phyloP scores from a whole-genome alignment of 331 rosid genomes.

The Acacia pycnantha region DNA sequence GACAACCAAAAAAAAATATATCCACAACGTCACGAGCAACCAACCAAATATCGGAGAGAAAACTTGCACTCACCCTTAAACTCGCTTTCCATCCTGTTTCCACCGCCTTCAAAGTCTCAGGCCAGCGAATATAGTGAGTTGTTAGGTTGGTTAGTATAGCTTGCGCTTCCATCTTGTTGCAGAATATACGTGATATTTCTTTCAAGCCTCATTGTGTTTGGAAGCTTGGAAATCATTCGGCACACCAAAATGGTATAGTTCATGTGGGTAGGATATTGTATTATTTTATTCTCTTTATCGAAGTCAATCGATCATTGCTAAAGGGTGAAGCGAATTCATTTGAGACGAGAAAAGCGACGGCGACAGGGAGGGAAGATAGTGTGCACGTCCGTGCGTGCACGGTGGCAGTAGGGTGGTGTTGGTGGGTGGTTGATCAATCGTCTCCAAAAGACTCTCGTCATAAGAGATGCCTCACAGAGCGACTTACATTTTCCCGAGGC shows the following conservation, averaged over 20 bases:
- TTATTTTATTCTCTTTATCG: background rate
- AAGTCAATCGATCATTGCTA: background rate
- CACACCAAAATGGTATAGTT: background rate
- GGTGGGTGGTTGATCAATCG: conserved; percentile 31
- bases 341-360: background rate
- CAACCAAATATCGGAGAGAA: conserved; percentile 20
- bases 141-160: background rate
- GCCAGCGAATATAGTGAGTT: background rate
- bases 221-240: background rate
- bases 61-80: background rate
- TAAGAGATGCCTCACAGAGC: conserved; percentile 87
- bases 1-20: too few relatives aligned
- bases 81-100: background rate
- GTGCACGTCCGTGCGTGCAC: conserved; percentile 34
- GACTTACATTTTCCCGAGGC: conserved; percentile 97
- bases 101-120: conserved; percentile 27
- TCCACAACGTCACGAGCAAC: too few relatives aligned
- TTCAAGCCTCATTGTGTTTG: background rate
- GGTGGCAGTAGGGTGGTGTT: conserved; percentile 30
- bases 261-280: background rate
- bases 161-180: conserved; percentile 7
- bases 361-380: conserved; percentile 14
- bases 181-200: conserved; percentile 1
- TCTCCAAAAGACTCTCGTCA: conserved; percentile 16
- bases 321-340: background rate